A percentile compares a stretch with the other conserved stretches of the same genome.
Conservation (phyloP, 2,329 filamentous ascomycete genomes). For the Fusarium floridanum region DNA sequence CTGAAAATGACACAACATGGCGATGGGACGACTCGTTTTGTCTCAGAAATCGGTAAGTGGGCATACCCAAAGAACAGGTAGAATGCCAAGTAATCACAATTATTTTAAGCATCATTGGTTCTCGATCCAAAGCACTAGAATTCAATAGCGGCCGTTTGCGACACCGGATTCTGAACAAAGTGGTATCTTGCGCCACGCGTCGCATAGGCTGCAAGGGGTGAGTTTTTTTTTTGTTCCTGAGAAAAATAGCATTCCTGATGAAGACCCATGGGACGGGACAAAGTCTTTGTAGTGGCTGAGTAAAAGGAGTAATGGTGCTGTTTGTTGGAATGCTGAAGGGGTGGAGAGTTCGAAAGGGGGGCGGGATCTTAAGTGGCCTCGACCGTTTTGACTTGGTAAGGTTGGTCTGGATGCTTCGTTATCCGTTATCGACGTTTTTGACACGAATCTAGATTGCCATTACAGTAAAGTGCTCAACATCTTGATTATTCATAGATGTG, state of each 20-base stretch:
- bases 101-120: neutral
- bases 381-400: neutral
- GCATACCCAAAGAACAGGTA: neutral
- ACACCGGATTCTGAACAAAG: neutral
- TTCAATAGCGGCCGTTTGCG: constrained; percentile 9
- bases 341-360: constrained; percentile 1
- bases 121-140: neutral
- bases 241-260: constrained; percentile 23
- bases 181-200: constrained; percentile 13
- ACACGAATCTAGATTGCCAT: neutral
- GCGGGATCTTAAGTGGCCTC: constrained; percentile 5
- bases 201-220: neutral
- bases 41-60: neutral
- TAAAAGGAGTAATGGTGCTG: neutral
- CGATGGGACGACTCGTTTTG: neutral
- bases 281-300: constrained; percentile 19
- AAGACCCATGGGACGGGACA: constrained; percentile 7
- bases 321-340: constrained; percentile 19
- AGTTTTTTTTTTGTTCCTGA: neutral
- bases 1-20: constrained; percentile 1
- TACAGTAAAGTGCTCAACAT: neutral
- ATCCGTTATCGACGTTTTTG: neutral
- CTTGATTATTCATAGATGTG: rapidly evolving
- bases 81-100: constrained; percentile 3
- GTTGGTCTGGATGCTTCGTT: constrained; percentile 9